Evolutionary conservation across 768 basidiomycete genomes (phyloP), one percentile per base, ranked within the genome.

Genomic region (Tephrocybe sp.): DNA sequence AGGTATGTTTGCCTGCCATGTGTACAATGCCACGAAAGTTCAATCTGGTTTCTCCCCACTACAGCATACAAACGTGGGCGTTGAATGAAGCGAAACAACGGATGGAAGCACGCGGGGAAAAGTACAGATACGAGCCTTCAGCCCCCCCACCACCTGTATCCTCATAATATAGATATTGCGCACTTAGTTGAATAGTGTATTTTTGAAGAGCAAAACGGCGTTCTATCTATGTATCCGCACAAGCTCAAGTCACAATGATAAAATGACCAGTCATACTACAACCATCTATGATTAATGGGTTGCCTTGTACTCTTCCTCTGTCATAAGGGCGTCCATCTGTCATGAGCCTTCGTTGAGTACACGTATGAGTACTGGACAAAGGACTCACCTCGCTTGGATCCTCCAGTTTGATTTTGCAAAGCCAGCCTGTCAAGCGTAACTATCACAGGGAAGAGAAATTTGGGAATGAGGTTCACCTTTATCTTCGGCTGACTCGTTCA

Each of bases 31-130:
- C 9, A 26, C 39, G 11, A 24, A 9, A 43, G 46, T 38, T 47
- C 2, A 40, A 37, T 19, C 44, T 47, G 19, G 50, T 21, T 18
- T 41, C 22, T 30, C 39, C 15, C 18, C 6, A 9, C 6, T 30
- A 30, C 60, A 97, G 93, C 64, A 89, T 97, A 70, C 88, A 92
- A 70, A 83, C 86, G 1, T 97, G 94, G 93, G 94, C 94, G 26
- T 69, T 94, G 64, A 78, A 85, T 56, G 93, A 97, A 68, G 93
- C 93, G 9, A 92, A 93, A 69, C 76, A 75, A 49, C 77, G 93
- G 55, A 91, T 97, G 89, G 91, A 93, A 61, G 92, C 87, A 11
- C 82, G 92, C n/a, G 92, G 90, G 42, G 94, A 95, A 73, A 83
- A 86, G 63, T 86, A 87, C 66, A 82, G 87, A 74, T 92, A 94